Evolutionary conservation across 2,329 filamentous ascomycete genomes (phyloP).

Genomic region (Ophidiomyces ophidiicola): DNA sequence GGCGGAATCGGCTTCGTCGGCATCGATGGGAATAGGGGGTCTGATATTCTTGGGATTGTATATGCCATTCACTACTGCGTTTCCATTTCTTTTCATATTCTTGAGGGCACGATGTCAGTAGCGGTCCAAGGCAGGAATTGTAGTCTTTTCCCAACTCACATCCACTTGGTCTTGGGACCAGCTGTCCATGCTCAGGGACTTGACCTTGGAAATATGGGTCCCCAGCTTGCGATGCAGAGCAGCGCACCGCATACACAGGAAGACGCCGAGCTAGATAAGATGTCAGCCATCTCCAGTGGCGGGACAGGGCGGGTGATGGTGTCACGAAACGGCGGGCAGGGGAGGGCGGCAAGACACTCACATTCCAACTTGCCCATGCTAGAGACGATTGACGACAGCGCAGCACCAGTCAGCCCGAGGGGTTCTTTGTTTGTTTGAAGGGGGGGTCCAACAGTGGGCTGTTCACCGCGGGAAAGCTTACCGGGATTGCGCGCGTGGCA

Average conservation of each 20-base stretch:
- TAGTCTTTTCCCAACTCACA: slow-evolving; percentile 42
- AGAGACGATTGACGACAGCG: slow-evolving; percentile 17
- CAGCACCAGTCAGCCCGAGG: slow-evolving; percentile 1
- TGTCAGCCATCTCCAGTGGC: slow-evolving; percentile 1
- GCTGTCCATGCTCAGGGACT: slow-evolving; percentile 95
- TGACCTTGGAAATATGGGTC: slow-evolving; percentile 97
- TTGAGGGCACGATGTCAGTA: slow-evolving; percentile 31
- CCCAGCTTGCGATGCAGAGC: slow-evolving; percentile 90
- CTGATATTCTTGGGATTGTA: slow-evolving; percentile 80
- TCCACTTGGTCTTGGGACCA: slow-evolving; percentile 96
- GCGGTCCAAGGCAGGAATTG: background rate
- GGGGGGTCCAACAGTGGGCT: background rate
- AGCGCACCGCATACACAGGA: slow-evolving; percentile 95
- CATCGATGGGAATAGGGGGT: slow-evolving; percentile 75
- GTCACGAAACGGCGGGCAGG: background rate
- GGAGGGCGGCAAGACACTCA: slow-evolving; percentile 39
- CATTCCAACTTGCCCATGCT: slow-evolving; percentile 97
- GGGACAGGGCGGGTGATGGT: background rate
- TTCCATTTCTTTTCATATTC: slow-evolving; percentile 92
- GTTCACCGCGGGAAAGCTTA: slow-evolving; percentile 33
- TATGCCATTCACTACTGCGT: slow-evolving; percentile 68
- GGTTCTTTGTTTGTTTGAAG: slow-evolving; percentile 4
- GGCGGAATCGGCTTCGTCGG: slow-evolving; percentile 80
- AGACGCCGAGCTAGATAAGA: slow-evolving; percentile 65
- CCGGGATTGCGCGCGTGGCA: slow-evolving; percentile 85